Evolutionary conservation across 2,329 filamentous ascomycete species (phyloP).

Genomic region (Aspergillus uvarum): DNA sequence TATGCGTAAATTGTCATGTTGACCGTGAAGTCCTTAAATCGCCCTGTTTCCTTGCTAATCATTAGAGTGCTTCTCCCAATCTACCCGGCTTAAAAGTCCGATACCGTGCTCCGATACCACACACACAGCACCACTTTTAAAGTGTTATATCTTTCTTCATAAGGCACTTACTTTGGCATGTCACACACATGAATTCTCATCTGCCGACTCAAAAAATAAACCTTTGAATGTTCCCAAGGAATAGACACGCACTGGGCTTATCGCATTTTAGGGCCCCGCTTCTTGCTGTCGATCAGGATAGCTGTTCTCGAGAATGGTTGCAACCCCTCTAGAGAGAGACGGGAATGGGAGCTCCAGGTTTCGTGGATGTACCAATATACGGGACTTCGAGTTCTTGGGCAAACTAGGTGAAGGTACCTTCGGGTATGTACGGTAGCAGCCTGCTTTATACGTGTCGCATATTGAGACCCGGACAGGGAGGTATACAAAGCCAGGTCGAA

Average conservation of each 20-base stretch:
- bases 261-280: not conserved
- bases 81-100: not conserved
- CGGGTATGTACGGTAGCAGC: slow-evolving; percentile 58
- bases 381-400: slow-evolving; percentile 42
- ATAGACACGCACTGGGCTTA: too few relatives aligned
- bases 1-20: not conserved
- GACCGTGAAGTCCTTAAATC: not conserved
- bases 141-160: not conserved
- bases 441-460: slow-evolving; percentile 2
- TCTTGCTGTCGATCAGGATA: not conserved
- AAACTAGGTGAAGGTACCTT: slow-evolving; percentile 92
- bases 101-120: not conserved
- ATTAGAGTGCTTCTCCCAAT: not conserved
- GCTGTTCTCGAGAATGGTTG: slow-evolving; percentile 32
- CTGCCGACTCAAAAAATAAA: too few relatives aligned
- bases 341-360: slow-evolving; percentile 61
- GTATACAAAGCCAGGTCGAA: slow-evolving; percentile 85
- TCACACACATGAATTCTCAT: not conserved
- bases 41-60: not conserved
- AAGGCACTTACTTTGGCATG: not conserved
- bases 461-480: slow-evolving; percentile 56
- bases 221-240: too few relatives aligned
- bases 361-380: slow-evolving; percentile 69
- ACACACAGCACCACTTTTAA: not conserved
- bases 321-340: slow-evolving; percentile 47